These are phyloP conservation scores for Patellifolia procumbens DNA, from an alignment of 179 eudicot species.

Conservation along the genomic window DNA sequence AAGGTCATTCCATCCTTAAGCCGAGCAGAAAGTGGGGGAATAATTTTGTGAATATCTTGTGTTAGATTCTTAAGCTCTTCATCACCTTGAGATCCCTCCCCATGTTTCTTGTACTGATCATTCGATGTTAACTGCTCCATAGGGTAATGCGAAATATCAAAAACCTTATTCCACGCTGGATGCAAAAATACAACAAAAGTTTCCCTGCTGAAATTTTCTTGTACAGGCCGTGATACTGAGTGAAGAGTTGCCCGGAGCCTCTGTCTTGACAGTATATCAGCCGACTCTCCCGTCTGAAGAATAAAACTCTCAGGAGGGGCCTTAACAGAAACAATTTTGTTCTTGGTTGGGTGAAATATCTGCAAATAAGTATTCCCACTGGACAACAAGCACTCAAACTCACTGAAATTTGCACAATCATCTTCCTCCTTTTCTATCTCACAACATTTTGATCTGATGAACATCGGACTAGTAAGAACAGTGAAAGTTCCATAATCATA, in stretches of 20 bases:
- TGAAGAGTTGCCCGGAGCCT: slow-evolving; percentile 83
- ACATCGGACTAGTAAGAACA: slow-evolving; percentile 75
- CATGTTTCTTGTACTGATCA: slow-evolving; percentile 12
- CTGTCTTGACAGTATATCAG: slow-evolving; percentile 75
- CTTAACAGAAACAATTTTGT: slow-evolving; percentile 50
- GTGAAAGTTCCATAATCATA: slow-evolving; percentile 95
- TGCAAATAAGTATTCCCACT: slow-evolving; percentile 70
- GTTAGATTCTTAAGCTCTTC: slow-evolving; percentile 29
- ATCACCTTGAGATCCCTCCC: slow-evolving; percentile 24
- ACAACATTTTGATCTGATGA: slow-evolving; percentile 39
- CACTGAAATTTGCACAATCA: slow-evolving; percentile 20
- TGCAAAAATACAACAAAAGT: slow-evolving; percentile 90
- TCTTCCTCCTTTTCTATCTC: slow-evolving; percentile 19
- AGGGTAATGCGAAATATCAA: slow-evolving; percentile 55
- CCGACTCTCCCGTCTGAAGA: slow-evolving; percentile 92
- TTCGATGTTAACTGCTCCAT: slow-evolving; percentile 27
- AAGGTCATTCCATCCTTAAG: slow-evolving; percentile 87
- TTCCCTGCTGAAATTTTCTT: slow-evolving; percentile 69
- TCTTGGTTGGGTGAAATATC: slow-evolving; percentile 58
- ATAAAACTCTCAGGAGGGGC: slow-evolving; percentile 69
- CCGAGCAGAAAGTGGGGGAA: slow-evolving; percentile 74
- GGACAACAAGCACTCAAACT: slow-evolving; percentile 56
- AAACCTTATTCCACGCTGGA: slow-evolving; percentile 77
- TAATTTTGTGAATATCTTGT: slow-evolving; percentile 49
- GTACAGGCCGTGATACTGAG: slow-evolving; percentile 57